These are phyloP conservation scores for Gossypium trilobum DNA, from an alignment of 441 rosid species.

Conservation along the genomic window DNA sequence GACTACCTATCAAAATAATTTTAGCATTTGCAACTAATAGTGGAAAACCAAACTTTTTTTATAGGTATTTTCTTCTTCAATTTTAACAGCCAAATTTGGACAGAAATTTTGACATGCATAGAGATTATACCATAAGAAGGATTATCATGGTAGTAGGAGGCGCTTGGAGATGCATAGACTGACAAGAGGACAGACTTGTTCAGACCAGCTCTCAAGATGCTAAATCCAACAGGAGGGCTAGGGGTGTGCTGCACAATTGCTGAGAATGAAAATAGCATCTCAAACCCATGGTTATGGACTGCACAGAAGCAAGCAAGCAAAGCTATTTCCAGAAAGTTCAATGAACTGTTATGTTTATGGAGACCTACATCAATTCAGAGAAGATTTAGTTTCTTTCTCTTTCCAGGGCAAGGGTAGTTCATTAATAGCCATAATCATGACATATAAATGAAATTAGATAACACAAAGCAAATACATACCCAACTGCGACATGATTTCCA, in stretches of 20 bases:
- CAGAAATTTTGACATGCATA: conserved; percentile 6
- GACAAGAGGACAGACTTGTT: conserved; percentile 94
- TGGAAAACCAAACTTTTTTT: conserved; percentile 9
- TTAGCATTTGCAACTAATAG: conserved; percentile 21
- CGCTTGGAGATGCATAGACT: conserved; percentile 61
- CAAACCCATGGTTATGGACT: conserved; percentile 91
- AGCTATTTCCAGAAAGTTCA: conserved; percentile 95
- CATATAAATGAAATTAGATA: conserved; percentile 5
- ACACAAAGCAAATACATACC: conserved; percentile 41
- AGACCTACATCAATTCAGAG: conserved; percentile 62
- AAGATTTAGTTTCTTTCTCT: conserved; percentile 3
- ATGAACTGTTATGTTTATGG: conserved; percentile 57
- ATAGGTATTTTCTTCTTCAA: background rate
- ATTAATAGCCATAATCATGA: background rate
- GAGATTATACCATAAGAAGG: conserved; percentile 73
- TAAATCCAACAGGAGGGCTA: conserved; percentile 85
- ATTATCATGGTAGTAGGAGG: conserved; percentile 41
- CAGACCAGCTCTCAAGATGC: conserved; percentile 97
- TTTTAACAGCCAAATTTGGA: conserved; percentile 11
- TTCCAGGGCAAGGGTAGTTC: conserved; percentile 7
- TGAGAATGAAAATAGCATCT: conserved; percentile 88
- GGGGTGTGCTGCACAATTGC: conserved; percentile 88
- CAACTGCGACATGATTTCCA: conserved; percentile 69
- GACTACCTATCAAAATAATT: background rate
- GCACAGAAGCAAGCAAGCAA: conserved; percentile 96